phyloP scores from a whole-genome alignment of 495 filamentous ascomycete genomes.

The Tetracladium marchalianum region DNA sequence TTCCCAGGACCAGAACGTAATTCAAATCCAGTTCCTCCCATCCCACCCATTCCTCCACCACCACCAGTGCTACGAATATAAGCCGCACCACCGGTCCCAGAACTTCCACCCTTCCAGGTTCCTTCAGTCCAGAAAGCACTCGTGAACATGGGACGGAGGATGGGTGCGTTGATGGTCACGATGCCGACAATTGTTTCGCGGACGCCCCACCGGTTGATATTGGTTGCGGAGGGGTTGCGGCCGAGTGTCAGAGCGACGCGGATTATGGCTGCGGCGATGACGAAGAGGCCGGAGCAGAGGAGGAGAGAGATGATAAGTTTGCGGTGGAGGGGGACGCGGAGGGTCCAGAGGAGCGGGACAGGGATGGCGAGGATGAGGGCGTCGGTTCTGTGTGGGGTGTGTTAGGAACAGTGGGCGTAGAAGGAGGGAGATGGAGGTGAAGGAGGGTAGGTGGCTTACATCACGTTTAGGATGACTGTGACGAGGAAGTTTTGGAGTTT shows the following conservation, averaged over 20 bases:
- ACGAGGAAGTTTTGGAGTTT: slow-evolving; percentile 3
- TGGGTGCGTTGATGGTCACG: not conserved
- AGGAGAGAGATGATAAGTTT: not conserved
- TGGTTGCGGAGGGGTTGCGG: not conserved
- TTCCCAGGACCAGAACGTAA: no score
- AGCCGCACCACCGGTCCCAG: no score
- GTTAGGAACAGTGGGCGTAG: not conserved
- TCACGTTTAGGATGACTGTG: not conserved
- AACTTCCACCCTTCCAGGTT: no score
- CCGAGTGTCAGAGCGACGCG: not conserved
- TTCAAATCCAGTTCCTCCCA: no score
- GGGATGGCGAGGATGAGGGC: not conserved
- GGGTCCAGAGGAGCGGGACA: slow-evolving; percentile 3
- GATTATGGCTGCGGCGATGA: slow-evolving; percentile 2
- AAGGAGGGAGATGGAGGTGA: not conserved
- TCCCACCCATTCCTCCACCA: no score
- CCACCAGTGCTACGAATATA: no score
- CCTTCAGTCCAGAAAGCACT: not conserved
- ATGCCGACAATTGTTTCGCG: slow-evolving; percentile 2
- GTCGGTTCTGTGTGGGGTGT: no score
- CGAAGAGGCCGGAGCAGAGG: not conserved
- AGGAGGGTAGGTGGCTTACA: not conserved
- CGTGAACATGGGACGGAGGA: not conserved
- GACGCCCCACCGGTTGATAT: slow-evolving; percentile 1
- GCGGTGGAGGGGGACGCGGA: not conserved